Evolutionary conservation across 192 early-diverging fungal genomes (phyloP).

Genomic region (Globomyces pollinis-pini): DNA sequence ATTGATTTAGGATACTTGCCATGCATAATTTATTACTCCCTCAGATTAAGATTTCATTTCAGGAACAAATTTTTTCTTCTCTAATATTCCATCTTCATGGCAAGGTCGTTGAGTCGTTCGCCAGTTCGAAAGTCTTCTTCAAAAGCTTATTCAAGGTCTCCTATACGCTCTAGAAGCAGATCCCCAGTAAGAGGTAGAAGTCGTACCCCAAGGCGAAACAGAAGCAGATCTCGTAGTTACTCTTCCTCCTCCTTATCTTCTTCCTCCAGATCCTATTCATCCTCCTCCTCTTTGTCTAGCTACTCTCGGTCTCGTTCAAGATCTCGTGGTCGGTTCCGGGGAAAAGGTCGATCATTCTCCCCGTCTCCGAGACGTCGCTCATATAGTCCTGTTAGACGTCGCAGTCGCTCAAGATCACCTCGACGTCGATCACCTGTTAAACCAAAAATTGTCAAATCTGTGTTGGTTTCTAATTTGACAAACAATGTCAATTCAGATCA

Average conservation of each 20-base stretch:
- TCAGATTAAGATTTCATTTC: too few species aligned
- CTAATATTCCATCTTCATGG: too few species aligned
- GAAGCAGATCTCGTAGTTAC: not conserved
- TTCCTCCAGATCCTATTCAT: not conserved
- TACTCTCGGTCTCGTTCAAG: slow-evolving; percentile 9
- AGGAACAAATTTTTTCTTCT: too few species aligned
- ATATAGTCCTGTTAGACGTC: not conserved
- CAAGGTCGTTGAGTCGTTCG: too few species aligned
- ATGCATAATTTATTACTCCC: too few species aligned
- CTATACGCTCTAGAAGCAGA: not conserved
- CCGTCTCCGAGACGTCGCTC: not conserved
- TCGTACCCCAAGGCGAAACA: not conserved
- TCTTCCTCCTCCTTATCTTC: not conserved
- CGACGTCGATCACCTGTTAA: not conserved
- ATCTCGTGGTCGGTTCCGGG: not conserved
- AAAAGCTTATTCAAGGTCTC: not conserved
- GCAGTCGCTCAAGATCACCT: slow-evolving; percentile 3
- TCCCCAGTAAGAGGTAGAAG: not conserved
- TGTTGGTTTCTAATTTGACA: slow-evolving; percentile 4
- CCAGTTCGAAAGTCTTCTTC: not conserved
- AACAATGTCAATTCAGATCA: slow-evolving; percentile 8
- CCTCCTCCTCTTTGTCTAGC: not conserved
- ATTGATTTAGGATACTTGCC: too few species aligned
- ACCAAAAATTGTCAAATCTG: not conserved
- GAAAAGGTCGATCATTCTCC: not conserved